These are phyloP conservation scores for Globisporangium recalcitrans DNA, from an alignment of 352 stramenopile species.

Conservation along the genomic window DNA sequence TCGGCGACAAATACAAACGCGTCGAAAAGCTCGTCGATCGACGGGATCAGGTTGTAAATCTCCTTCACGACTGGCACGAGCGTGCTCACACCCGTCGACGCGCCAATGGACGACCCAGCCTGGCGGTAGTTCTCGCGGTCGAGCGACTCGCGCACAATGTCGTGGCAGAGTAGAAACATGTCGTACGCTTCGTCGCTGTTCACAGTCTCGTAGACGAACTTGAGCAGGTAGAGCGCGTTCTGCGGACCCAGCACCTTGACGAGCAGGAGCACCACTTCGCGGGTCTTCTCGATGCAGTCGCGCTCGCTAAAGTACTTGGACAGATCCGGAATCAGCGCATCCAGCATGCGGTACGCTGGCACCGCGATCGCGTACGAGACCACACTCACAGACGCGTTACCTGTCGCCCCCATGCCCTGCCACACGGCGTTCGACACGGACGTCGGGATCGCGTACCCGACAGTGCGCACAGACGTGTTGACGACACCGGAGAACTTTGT, in stretches of 20 bases:
- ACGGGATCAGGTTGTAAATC: conserved; percentile 52
- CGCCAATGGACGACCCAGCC: conserved; percentile 33
- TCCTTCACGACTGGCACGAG: conserved; percentile 41
- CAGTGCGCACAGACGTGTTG: conserved; percentile 45
- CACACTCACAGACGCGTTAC: conserved; percentile 50
- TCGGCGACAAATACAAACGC: conserved; percentile 47
- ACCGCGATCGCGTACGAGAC: conserved; percentile 65
- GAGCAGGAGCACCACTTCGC: conserved; percentile 42
- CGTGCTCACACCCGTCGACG: conserved; percentile 38
- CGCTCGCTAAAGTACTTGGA: conserved; percentile 43
- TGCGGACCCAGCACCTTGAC: conserved; percentile 59
- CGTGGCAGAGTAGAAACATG: conserved; percentile 55
- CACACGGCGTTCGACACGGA: conserved; percentile 59
- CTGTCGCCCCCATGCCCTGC: conserved; percentile 53
- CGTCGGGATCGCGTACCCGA: conserved; percentile 48
- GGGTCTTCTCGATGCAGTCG: conserved; percentile 44
- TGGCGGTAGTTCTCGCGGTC: conserved; percentile 60
- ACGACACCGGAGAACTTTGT: conserved; percentile 44
- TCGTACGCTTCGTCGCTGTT: conserved; percentile 75
- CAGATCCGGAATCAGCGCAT: conserved; percentile 41
- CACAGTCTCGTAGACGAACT: conserved; percentile 63
- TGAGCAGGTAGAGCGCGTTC: conserved; percentile 69
- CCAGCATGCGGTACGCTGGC: conserved; percentile 58
- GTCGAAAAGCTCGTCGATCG: conserved; percentile 59
- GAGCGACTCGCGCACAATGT: conserved; percentile 54